Evolutionary conservation across 768 basidiomycete genomes (phyloP), one percentile per base, ranked within the genome.

Genomic region (Agaricus blazei): DNA sequence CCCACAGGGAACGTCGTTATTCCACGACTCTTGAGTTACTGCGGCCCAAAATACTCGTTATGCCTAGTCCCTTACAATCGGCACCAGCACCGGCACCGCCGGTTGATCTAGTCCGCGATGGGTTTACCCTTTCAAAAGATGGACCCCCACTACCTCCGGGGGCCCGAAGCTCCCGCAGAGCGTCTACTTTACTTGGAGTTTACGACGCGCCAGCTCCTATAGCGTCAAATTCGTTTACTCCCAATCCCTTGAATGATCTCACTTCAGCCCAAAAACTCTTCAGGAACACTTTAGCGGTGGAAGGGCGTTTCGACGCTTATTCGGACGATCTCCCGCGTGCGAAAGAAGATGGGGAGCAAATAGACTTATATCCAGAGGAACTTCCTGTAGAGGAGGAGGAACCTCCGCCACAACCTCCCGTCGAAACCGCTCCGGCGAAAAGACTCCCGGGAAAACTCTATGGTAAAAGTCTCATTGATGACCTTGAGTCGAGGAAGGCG

Each of bases 1-100:
- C 65, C 61, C 60, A 62, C 52, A 75, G 72, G 48, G 79, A 84
- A 42, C 80, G 84, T 37, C 83, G 77, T 19, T 85, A 83, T 63
- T 91, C 90, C 9, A 87, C 54, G 14, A 50, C 88, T 11, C 60
- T 87, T 54, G 90, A 93, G 31, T 74, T 96, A 43, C 76, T 96
- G 61, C 80, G 93, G 23, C 94, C 94, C 1, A 93, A 93, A 67
- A 79, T 93, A n/a, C 84, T 97, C 44, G 84, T 97, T 58, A 96
- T 97, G 94, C 94, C 94, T 9, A 88, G 87, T 58, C 90, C 92
- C 1, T 72, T 96, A 37, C 89, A 94, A 62, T 71, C 75, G 49
- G 63, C 69, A 15, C 64, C 72, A 15, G 62, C 68, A 37, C 59
- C 68, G 27, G 59, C 70, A 23, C 59, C 74, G 15, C 66, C 72